These are phyloP conservation scores for Capsella bursapastoris DNA, from an alignment of 345 rosid genomes.

Conservation along the genomic window DNA sequence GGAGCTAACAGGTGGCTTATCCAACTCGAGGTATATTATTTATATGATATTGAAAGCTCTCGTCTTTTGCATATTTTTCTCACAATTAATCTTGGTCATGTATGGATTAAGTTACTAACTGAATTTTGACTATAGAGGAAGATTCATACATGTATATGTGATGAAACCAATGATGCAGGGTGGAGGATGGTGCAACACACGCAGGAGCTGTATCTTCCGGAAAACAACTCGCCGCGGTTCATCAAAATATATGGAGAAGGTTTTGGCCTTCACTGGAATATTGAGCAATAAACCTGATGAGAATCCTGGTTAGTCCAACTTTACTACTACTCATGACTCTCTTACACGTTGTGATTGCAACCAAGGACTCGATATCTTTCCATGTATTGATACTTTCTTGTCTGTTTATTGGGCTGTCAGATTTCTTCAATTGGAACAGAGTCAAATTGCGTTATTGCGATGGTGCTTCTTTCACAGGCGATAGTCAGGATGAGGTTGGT, in stretches of 20 bases:
- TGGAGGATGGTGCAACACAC: slow-evolving; percentile 87
- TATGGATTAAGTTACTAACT: neutral
- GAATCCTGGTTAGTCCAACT: slow-evolving; percentile 66
- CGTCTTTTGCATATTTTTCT: too few species aligned
- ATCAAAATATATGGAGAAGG: slow-evolving; percentile 74
- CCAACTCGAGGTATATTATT: slow-evolving; percentile 69
- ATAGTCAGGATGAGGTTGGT: slow-evolving; percentile 67
- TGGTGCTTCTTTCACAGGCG: slow-evolving; percentile 89
- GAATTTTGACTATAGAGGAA: neutral
- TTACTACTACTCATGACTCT: neutral
- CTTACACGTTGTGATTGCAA: neutral
- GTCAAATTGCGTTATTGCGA: slow-evolving; percentile 89
- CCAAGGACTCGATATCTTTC: neutral
- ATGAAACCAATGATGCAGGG: slow-evolving; percentile 52
- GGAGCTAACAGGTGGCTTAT: slow-evolving; percentile 86
- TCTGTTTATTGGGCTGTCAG: slow-evolving; percentile 47
- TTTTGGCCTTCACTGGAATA: slow-evolving; percentile 72
- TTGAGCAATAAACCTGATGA: slow-evolving; percentile 73
- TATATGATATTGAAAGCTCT: too few species aligned
- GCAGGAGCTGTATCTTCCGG: slow-evolving; percentile 64
- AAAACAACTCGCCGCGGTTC: slow-evolving; percentile 88
- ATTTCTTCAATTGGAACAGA: slow-evolving; percentile 94
- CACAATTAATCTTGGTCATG: too few species aligned
- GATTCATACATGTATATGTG: neutral
- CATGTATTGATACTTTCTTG: neutral